phyloP scores from a whole-genome alignment of 331 rosid genomes.

The Quercus tomentella region DNA sequence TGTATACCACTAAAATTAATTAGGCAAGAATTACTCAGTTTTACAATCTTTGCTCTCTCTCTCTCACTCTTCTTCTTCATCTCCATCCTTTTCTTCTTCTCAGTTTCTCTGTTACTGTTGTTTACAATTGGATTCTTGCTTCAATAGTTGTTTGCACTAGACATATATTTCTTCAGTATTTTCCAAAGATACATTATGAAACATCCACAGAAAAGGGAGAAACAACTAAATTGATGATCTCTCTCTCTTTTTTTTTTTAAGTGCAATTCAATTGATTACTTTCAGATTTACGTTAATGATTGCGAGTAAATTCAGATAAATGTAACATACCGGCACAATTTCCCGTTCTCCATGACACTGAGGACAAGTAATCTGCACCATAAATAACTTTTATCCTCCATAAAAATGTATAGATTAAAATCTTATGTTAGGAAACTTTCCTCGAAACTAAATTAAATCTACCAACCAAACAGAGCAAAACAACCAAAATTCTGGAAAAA shows the following conservation, averaged over 20 bases:
- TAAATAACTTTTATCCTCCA: conserved; percentile 18
- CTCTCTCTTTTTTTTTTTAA: neutral
- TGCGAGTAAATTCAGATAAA: neutral
- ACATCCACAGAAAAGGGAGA: neutral
- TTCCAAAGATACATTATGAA: neutral
- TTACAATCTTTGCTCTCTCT: no score
- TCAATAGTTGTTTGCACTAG: no score
- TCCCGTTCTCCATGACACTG: conserved; percentile 80
- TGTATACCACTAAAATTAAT: no score
- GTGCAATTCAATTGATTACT: neutral
- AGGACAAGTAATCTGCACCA: conserved; percentile 77
- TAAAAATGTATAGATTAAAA: neutral
- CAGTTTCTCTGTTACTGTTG: no score
- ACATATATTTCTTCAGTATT: no score
- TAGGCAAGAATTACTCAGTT: no score
- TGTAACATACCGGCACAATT: conserved; percentile 67
- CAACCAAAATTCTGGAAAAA: neutral
- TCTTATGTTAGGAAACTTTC: conserved; percentile 3
- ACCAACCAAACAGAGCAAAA: neutral
- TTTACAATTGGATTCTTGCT: no score
- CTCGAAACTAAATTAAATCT: conserved; percentile 4
- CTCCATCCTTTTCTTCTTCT: no score
- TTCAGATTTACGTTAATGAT: neutral
- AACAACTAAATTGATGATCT: neutral
- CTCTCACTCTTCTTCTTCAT: no score